Percentiles rank a stretch among this genome's conserved stretches.
Evolutionary conservation across 208 protist species (phyloP).

Genomic region (Lotmaria passim): DNA sequence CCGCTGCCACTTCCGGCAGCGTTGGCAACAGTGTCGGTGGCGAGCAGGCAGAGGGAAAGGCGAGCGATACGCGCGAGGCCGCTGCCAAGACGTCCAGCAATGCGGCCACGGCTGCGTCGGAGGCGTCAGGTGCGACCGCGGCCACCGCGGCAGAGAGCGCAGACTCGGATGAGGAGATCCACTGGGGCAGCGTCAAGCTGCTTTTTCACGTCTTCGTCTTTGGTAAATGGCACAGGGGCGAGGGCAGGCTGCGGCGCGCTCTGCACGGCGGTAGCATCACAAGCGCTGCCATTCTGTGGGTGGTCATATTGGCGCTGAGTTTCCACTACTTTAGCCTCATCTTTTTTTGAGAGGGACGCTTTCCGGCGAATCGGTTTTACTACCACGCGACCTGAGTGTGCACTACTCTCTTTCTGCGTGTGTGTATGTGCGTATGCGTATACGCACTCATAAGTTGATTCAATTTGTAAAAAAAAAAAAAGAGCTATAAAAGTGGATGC

Average conservation of each 20-base stretch:
- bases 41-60: neutral
- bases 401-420: neutral
- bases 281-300: constrained; percentile 42
- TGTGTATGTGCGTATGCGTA: neutral
- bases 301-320: constrained; percentile 51
- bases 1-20: neutral
- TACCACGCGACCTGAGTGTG: no score
- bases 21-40: neutral
- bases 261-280: constrained; percentile 58
- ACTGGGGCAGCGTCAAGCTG: constrained; percentile 94
- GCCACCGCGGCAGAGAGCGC: neutral
- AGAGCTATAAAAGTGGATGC: no score
- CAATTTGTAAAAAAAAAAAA: no score
- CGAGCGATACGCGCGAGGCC: neutral
- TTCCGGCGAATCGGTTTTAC: neutral
- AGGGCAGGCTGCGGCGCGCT: constrained; percentile 42
- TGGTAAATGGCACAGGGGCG: constrained; percentile 63
- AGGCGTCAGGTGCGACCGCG: neutral
- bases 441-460: no score
- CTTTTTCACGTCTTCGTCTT: constrained; percentile 98
- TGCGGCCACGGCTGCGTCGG: neutral
- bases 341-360: constrained; percentile 22
- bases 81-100: neutral
- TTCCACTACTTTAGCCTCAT: constrained; percentile 96
- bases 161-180: constrained; percentile 55